Conservation (phyloP, 495 filamentous ascomycete genomes). For the Pseudevernia furfuracea region DNA sequence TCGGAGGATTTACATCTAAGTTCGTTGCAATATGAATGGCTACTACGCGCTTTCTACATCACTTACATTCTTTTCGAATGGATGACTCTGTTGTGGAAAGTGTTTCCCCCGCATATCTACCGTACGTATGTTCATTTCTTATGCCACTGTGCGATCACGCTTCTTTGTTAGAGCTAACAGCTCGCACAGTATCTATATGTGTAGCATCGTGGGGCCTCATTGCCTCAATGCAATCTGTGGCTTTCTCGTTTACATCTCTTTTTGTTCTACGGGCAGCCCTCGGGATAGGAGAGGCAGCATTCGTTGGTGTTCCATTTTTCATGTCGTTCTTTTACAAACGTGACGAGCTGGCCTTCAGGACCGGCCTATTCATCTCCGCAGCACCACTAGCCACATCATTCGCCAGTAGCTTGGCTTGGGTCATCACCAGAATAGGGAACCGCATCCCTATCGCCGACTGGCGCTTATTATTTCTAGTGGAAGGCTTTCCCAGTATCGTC, state of each 20-base stretch:
- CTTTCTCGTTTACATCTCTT: conserved; percentile 44
- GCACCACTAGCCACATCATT: conserved; percentile 61
- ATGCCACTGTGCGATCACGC: neutral
- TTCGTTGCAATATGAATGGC: conserved; percentile 56
- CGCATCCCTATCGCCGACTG: conserved; percentile 49
- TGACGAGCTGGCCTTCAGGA: conserved; percentile 54
- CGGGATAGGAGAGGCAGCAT: conserved; percentile 55
- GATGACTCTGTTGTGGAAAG: conserved; percentile 56
- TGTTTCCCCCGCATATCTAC: conserved; percentile 53
- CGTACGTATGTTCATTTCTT: conserved; percentile 29
- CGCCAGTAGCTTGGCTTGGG: conserved; percentile 56
- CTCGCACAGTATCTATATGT: conserved; percentile 37
- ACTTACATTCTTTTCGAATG: conserved; percentile 71
- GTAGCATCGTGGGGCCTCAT: conserved; percentile 58
- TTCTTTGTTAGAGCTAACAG: conserved; percentile 19
- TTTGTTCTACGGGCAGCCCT: conserved; percentile 44
- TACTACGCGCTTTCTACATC: conserved; percentile 59
- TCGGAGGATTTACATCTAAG: conserved; percentile 53
- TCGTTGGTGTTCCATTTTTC: conserved; percentile 56
- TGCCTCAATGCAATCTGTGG: conserved; percentile 64
- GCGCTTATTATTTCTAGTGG: conserved; percentile 53
- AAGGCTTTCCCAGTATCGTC: conserved; percentile 54
- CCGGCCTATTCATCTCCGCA: conserved; percentile 55
- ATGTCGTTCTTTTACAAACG: conserved; percentile 54
- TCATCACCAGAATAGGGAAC: conserved; percentile 45